Base-by-base conservation (phyloP, 106 monocot species). In the Platanthera zijinensis region DNA sequence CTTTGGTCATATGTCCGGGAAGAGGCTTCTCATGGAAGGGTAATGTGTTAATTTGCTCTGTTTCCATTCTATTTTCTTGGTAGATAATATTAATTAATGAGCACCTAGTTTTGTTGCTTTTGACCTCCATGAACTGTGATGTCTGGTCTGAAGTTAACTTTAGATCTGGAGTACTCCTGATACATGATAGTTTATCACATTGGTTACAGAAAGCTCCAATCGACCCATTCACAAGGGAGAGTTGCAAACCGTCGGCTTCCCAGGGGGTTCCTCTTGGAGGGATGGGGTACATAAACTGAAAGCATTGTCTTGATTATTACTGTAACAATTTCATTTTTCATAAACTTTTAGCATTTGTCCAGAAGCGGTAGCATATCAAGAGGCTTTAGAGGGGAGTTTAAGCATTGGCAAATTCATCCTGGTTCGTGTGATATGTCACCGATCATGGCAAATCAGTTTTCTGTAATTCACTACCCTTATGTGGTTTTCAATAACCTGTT, bases 221-320 rank as follows among this genome's bases (percentile, higher is more conserved):
- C 74, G 99, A 99, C 84, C 99, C 99, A 21, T 99, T 99, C 72
- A 99, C 94, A 22, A 74, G 84, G 73, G 99, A 92, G 82, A 84
- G 77, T 22, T 92, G 85, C 79, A 99, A 83, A 75, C 94, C 99
- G 11, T 94, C 90, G 57, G 99, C 99, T 76, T 99, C 99, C 13
- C 99, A 86, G 77, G 99, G 99, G 9, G 99, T 99, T n/a, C 99
- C 99, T 45, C 88, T 99, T 45, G 99, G 99, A 85, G 99, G 99
- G 22, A 99, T 99, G 99, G 99, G 99, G 99, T 99, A 84, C 64
- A 81, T 48, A 4, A 74, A 13, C 3, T n/a, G 17, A 72, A 30
- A 6, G 51, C 10, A 11, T 11, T 49, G 51, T 5, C 45, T 22
- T 30, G 56, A 52, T 8, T 76, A 2, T 77, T 25, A 52, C 50